phyloP scores from a whole-genome alignment of 225 moss, liverwort and hornwort species.

The Bryoerythrophyllum caledonicum region DNA sequence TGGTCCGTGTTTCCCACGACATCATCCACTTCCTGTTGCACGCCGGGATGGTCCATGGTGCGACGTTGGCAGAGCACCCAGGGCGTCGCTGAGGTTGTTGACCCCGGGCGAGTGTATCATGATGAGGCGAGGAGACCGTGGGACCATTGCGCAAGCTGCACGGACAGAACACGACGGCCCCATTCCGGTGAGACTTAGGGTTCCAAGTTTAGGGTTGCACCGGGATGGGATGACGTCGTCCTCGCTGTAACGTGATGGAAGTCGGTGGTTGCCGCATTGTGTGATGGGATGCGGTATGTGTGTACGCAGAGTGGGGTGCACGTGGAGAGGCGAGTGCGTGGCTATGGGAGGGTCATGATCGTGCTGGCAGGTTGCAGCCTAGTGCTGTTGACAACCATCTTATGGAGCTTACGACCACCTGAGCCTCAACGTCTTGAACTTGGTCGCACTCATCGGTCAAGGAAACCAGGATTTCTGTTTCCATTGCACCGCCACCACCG shows the following conservation, averaged over 20 bases:
- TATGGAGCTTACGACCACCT: conserved; percentile 21
- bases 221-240: too few relatives aligned
- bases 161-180: background rate
- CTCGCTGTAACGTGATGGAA: too few relatives aligned
- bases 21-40: background rate
- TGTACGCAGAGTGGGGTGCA: conserved; percentile 22
- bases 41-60: background rate
- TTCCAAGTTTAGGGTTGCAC: background rate
- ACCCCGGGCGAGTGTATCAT: background rate
- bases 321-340: background rate
- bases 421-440: background rate
- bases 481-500: conserved; percentile 18
- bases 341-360: background rate
- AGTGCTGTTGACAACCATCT: conserved; percentile 18
- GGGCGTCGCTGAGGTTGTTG: too few relatives aligned
- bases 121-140: conserved; percentile 17
- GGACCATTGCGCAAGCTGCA: background rate
- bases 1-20: background rate
- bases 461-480: conserved; percentile 27
- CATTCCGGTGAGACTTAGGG: background rate
- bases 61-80: background rate
- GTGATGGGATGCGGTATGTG: background rate
- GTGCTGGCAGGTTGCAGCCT: conserved; percentile 27
- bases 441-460: background rate
- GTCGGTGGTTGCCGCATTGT: background rate